phyloP scores from a whole-genome alignment of 352 stramenopile species.

The Globisporangium emineosum region DNA sequence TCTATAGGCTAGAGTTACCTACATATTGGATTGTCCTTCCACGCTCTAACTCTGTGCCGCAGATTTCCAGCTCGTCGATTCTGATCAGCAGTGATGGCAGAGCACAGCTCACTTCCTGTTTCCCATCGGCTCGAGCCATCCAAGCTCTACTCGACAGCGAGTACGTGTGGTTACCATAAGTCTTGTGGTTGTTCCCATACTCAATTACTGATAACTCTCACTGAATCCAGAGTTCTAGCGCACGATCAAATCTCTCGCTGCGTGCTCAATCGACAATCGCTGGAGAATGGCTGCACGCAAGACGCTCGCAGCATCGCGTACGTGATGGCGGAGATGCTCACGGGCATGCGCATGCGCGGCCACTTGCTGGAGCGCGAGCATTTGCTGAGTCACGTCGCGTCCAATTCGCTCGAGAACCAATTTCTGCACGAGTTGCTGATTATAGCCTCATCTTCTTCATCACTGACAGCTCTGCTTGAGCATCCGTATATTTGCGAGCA shows the following conservation, averaged over 20 bases:
- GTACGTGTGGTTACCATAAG: conserved; percentile 6
- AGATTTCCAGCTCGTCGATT: conserved; percentile 15
- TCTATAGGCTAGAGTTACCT: no score
- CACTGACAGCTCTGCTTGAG: conserved; percentile 12
- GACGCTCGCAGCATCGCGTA: conserved; percentile 58
- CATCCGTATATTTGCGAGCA: conserved; percentile 20
- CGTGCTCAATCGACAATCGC: conserved; percentile 20
- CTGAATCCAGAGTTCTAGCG: conserved; percentile 23
- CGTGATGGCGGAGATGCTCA: conserved; percentile 62
- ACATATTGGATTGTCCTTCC: no score
- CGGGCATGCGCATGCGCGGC: conserved; percentile 33
- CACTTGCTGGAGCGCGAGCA: conserved; percentile 28
- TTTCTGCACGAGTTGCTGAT: conserved; percentile 35
- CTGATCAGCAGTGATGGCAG: conserved; percentile 9
- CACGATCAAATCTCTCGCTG: conserved; percentile 29
- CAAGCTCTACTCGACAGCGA: conserved; percentile 2
- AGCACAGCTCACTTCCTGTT: neutral
- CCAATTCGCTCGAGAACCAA: conserved; percentile 23
- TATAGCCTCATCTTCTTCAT: neutral
- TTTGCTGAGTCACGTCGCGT: conserved; percentile 25
- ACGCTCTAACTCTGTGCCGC: no score
- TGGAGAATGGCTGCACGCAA: conserved; percentile 18
- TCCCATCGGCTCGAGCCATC: neutral
- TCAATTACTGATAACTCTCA: no score
- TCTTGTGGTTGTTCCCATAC: no score